Conservation (phyloP, 2,329 filamentous ascomycete species). For the Pseudocercospora pini-densiflorae region DNA sequence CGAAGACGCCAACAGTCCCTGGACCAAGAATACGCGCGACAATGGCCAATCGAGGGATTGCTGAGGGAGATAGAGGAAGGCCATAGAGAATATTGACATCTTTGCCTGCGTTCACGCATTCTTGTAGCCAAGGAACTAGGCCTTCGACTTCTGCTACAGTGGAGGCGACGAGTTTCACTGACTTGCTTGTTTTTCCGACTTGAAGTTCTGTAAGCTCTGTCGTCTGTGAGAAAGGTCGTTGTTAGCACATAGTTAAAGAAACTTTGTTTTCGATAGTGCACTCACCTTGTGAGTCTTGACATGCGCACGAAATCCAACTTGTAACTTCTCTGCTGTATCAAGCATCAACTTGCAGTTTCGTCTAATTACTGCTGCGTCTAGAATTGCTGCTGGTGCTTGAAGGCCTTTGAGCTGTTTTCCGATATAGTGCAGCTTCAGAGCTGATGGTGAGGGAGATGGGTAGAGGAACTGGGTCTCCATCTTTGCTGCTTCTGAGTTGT, state of each 20-base stretch:
- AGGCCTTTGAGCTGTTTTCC: conserved; percentile 65
- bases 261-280: not conserved
- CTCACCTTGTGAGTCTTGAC: conserved; percentile 82
- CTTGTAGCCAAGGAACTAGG: conserved; percentile 63
- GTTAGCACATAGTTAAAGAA: not conserved
- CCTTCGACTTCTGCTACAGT: conserved; percentile 76
- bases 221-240: conserved; percentile 54
- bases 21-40: conserved; percentile 62
- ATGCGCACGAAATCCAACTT: conserved; percentile 73
- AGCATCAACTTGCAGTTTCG: conserved; percentile 76
- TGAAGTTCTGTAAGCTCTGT: conserved; percentile 69
- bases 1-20: conserved; percentile 64
- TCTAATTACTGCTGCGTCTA: conserved; percentile 69
- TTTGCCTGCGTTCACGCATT: conserved; percentile 59
- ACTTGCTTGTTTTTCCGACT: conserved; percentile 62
- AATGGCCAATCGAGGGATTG: conserved; percentile 62
- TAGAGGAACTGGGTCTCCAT: conserved; percentile 31
- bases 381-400: conserved; percentile 67
- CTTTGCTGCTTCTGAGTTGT: not conserved
- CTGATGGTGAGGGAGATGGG: conserved; percentile 38
- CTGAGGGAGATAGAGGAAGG: conserved; percentile 68
- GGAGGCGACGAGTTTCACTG: conserved; percentile 70
- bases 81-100: conserved; percentile 72
- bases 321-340: conserved; percentile 61
- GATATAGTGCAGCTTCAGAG: conserved; percentile 53